Conservation (phyloP, 2,329 filamentous ascomycete genomes). For the Sarocladium kiliense region DNA sequence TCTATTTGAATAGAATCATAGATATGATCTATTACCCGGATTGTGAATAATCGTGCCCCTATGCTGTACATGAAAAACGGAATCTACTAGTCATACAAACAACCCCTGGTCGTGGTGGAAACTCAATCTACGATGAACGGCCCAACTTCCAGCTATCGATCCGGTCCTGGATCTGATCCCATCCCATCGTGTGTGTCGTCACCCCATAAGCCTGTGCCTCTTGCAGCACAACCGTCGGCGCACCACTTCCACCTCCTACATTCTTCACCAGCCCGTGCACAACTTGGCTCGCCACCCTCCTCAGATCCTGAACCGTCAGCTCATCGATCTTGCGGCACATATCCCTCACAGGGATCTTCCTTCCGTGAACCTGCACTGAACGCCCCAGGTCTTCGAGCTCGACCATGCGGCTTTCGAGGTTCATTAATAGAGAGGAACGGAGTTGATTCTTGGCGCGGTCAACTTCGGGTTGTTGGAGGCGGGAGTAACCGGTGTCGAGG, state of each 20-base stretch:
- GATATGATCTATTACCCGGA: neutral
- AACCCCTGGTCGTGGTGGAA: neutral
- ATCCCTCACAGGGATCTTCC: slow-evolving; percentile 84
- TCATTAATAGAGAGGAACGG: slow-evolving; percentile 86
- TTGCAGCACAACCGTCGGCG: slow-evolving; percentile 91
- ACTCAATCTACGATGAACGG: slow-evolving; percentile 12
- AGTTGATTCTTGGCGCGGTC: slow-evolving; percentile 96
- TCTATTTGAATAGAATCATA: slow-evolving; percentile 4
- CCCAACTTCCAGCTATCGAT: slow-evolving; percentile 80
- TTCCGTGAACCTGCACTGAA: slow-evolving; percentile 94
- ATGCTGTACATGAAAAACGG: neutral
- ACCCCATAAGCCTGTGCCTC: slow-evolving; percentile 75
- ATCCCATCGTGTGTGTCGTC: slow-evolving; percentile 63
- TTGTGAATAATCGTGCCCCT: neutral
- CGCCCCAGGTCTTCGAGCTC: slow-evolving; percentile 93
- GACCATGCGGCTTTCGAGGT: slow-evolving; percentile 94
- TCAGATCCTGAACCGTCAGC: slow-evolving; percentile 73
- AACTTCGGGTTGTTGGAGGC: slow-evolving; percentile 73
- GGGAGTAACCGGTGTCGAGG: slow-evolving; percentile 66
- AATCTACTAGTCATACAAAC: slow-evolving; percentile 4
- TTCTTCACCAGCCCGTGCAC: slow-evolving; percentile 75
- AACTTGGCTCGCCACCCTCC: slow-evolving; percentile 73
- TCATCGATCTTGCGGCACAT: slow-evolving; percentile 87
- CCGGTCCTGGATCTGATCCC: slow-evolving; percentile 85
- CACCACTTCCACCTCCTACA: slow-evolving; percentile 70